Evolutionary conservation across 768 basidiomycete genomes (phyloP).

Genomic region (Kwoniella bestiolae): DNA sequence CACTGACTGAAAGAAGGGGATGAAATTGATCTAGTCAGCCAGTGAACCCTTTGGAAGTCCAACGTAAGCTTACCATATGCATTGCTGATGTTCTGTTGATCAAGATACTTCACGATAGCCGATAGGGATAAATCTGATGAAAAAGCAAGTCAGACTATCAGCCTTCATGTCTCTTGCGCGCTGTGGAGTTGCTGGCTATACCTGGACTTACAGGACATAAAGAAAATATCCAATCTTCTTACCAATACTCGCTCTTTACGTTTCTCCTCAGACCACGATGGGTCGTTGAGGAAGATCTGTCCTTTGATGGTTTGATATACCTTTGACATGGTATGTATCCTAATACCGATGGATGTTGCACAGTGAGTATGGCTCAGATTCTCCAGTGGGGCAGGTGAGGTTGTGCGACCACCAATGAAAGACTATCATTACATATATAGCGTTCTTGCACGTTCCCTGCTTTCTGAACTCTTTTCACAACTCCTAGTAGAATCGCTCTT

Average conservation of each 20-base stretch:
- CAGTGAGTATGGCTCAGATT: too few species aligned
- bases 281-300: constrained; percentile 11
- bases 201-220: constrained; percentile 6
- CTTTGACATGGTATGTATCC: neutral
- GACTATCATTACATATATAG: too few species aligned
- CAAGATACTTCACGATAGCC: constrained; percentile 5
- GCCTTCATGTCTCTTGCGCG: too few species aligned
- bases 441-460: too few species aligned
- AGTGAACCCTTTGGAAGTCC: too few species aligned
- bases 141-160: neutral
- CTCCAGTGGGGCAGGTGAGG: neutral
- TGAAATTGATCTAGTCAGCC: too few species aligned
- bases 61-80: constrained; percentile 8
- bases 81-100: neutral
- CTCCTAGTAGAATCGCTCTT: too few species aligned
- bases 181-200: neutral
- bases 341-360: too few species aligned
- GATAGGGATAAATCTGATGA: neutral
- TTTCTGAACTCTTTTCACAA: too few species aligned
- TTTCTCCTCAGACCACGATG: constrained; percentile 10
- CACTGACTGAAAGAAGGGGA: too few species aligned
- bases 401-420: too few species aligned
- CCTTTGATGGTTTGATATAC: neutral
- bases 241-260: constrained; percentile 6
- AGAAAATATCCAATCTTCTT: constrained; percentile 14